Evolutionary conservation across 2,329 filamentous ascomycete genomes (phyloP).

Genomic region (Zymoseptoria passerinii): DNA sequence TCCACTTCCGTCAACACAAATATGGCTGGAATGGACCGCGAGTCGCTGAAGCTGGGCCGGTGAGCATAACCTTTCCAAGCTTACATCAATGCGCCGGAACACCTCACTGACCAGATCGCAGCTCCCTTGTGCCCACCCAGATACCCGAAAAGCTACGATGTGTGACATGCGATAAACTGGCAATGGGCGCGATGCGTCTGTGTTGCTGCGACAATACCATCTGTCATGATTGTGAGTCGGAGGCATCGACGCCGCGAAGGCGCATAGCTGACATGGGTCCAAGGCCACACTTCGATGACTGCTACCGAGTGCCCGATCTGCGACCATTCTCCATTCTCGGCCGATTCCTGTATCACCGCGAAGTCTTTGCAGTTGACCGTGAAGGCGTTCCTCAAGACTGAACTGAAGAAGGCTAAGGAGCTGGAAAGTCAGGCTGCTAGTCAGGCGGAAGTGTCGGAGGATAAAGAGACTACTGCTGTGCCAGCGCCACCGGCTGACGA

Average conservation of each 20-base stretch:
- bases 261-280: conserved; percentile 12
- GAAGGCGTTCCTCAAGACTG: conserved; percentile 80
- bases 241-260: background rate
- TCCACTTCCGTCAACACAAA: background rate
- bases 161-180: conserved; percentile 84
- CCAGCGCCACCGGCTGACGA: conserved; percentile 6
- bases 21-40: background rate
- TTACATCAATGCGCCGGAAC: background rate
- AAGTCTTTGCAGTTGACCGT: conserved; percentile 89
- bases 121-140: conserved; percentile 69
- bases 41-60: conserved; percentile 5
- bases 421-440: background rate
- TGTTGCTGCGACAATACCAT: conserved; percentile 95
- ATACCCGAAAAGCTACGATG: conserved; percentile 96
- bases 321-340: conserved; percentile 79
- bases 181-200: conserved; percentile 80
- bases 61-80: background rate
- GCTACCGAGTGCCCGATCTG: conserved; percentile 66
- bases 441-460: conserved; percentile 1
- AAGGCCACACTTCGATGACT: conserved; percentile 63
- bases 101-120: conserved; percentile 31
- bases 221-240: conserved; percentile 75
- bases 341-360: conserved; percentile 78
- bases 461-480: conserved; percentile 6
- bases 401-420: conserved; percentile 56